Evolutionary conservation across 192 early-diverging fungal genomes (phyloP), one percentile per base, ranked within the genome.

Genomic region (Coemansia sp.): DNA sequence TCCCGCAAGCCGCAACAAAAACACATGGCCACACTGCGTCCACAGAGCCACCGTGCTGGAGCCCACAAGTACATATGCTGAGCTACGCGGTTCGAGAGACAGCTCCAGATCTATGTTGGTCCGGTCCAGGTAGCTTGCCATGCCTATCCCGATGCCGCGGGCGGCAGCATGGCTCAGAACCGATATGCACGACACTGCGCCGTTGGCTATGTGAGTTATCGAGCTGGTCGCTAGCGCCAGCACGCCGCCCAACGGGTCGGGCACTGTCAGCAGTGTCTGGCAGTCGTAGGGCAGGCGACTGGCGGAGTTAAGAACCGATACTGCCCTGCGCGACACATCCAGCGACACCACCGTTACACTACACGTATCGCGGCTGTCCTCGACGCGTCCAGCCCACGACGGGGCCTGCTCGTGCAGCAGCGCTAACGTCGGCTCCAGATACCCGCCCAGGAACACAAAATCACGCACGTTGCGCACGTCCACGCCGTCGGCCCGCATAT

Each of bases 361-460:
- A 56, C 85, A 82, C 2, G 90, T 90, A 69, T 96, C 94, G 59
- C 84, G 49, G 6, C 28, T 52, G 9, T 31, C 60, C 21, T 71
- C 67, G 16, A 74, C 73, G 58, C 87, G 89, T 81, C 93, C 94
- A 2, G 94, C 85, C 94, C 94, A 97, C 22, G 91, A 92, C 44
- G 90, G 88, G 48, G 83, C 73, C 19, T 92, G 80, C 73, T 97
- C 90, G 71, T 92, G 97, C 59, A 99, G 77, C 63, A 99, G 91
- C 0, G 93, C 95, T 26, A 99, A 82, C 7, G 94, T 96, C 5
- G 97, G 97, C 69, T 95, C 94, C 49, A 92, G 84, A 54, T 93
- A 99, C 27, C 92, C 96, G 55, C 90, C 72, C 30, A 99, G 83
- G 61, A 99, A 99, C 1, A 77, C 86, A 85, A 95, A 88, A 58